These are phyloP conservation scores for Fraxinus latifolia DNA, from an alignment of 305 asterid species.

Conservation along the genomic window DNA sequence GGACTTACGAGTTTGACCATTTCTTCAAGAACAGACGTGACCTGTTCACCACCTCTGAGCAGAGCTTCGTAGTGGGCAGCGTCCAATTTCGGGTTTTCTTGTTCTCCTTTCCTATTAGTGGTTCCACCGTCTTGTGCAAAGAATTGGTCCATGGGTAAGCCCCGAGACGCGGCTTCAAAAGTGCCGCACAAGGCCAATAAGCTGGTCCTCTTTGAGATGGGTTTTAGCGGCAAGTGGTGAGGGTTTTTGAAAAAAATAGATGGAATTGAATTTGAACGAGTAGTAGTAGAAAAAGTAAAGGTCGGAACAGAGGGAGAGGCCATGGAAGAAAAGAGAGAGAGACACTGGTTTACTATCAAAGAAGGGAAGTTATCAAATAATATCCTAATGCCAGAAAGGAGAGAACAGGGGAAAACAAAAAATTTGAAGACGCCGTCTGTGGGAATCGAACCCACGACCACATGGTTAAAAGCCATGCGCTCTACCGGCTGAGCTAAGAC, in stretches of 20 bases:
- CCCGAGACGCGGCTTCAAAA: conserved; percentile 42
- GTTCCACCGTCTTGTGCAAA: conserved; percentile 27
- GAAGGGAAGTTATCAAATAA: not conserved
- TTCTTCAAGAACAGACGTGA: conserved; percentile 89
- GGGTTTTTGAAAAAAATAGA: conserved; percentile 6
- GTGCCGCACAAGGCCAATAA: conserved; percentile 28
- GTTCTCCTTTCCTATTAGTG: conserved; percentile 19
- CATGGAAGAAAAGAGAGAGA: conserved; percentile 27
- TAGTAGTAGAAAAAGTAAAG: conserved; percentile 20
- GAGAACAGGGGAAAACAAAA: not conserved
- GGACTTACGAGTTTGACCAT: conserved; percentile 78
- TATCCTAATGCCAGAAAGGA: not conserved
- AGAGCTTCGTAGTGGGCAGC: conserved; percentile 62
- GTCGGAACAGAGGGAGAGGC: conserved; percentile 33
- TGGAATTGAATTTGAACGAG: conserved; percentile 19
- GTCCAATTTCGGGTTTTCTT: conserved; percentile 32
- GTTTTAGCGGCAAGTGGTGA: conserved; percentile 23
- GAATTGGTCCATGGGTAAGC: conserved; percentile 36
- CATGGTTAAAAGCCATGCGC: conserved; percentile 49
- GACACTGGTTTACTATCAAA: not conserved
- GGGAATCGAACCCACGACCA: conserved; percentile 42
- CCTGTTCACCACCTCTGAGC: conserved; percentile 88
- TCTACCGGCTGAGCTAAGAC: conserved; percentile 40
- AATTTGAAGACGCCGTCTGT: conserved; percentile 26
- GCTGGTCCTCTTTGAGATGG: conserved; percentile 10